Evolutionary conservation across 352 stramenopile genomes (phyloP), one percentile per base, ranked within the genome.

Genomic region (Globisporangium heterothallicum): DNA sequence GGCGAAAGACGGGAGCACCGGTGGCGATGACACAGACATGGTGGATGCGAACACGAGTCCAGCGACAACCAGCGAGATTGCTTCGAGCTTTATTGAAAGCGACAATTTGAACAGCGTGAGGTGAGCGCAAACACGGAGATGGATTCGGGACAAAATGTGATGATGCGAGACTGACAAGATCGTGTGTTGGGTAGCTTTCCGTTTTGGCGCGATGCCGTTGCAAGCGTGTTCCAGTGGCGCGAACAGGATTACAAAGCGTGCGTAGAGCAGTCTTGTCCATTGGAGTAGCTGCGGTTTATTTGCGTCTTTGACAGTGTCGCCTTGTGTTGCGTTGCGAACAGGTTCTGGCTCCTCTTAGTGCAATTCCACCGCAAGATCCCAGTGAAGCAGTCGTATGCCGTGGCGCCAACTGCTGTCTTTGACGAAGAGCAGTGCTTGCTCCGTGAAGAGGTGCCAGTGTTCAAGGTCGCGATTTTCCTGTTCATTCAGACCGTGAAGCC

Each of bases 401-500:
- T 71, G 8, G 7, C 52, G 2, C 16, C 49, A 1, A 60, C 52
- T 0, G 42, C 46, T 0, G 59, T 79, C 16, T 46, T 90, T 22
- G 74, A 82, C 59, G 74, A 73, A 25, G 62, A 71, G 40, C 74
- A 88, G 42, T 83, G 78, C 62, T 55, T 88, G 0, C 44, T 65
- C 19, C 49, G 43, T 30, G 68, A 86, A 55, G 47, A 74, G 14
- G 63, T 93, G 30, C 83, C 79, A 0, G 69, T 91, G 41, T 88
- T 78, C 60, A 91, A 90, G 58, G 62, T 93, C 56, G 75, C 54
- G 26, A 81, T 88, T 57, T 88, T 87, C 41, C 54, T 93, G 9
- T 91, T 89, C 49, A 72, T 91, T 40, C 83, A 93, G 59, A 86
- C 75, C 2, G 80, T 89, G 26, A 87, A 86, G 49, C 78, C 78